Conservation (phyloP, 2,329 filamentous ascomycete species). For the Beauveria brongniartii region DNA sequence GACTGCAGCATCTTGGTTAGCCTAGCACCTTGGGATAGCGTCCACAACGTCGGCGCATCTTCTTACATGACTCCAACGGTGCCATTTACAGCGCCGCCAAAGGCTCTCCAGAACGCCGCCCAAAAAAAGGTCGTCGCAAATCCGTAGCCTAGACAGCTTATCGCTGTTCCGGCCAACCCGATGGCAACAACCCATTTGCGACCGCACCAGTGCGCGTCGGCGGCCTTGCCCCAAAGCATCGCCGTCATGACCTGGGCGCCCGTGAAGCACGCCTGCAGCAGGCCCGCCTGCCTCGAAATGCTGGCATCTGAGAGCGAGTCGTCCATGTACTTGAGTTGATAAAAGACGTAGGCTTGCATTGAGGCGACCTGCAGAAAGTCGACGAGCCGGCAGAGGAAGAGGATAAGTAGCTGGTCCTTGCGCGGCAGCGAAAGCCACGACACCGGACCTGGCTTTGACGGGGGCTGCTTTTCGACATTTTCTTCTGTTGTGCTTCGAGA, state of each 20-base stretch:
- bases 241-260: conserved; percentile 67
- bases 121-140: conserved; percentile 58
- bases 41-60: conserved; percentile 16
- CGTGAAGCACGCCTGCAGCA: conserved; percentile 64
- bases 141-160: conserved; percentile 64
- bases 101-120: conserved; percentile 56
- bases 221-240: conserved; percentile 63
- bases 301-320: conserved; percentile 42
- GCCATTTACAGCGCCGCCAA: conserved; percentile 52
- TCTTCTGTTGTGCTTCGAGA: not conserved
- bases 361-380: conserved; percentile 67
- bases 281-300: conserved; percentile 60
- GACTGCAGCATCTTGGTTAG: conserved; percentile 19
- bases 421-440: conserved; percentile 63
- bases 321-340: conserved; percentile 61
- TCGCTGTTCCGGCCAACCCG: conserved; percentile 57
- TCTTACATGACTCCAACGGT: conserved; percentile 41
- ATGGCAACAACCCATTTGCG: conserved; percentile 64
- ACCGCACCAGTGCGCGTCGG: conserved; percentile 51
- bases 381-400: conserved; percentile 62
- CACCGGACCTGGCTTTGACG: conserved; percentile 30
- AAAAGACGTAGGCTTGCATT: conserved; percentile 65
- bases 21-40: not conserved
- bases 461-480: not conserved
- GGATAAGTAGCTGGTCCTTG: conserved; percentile 61